Evolutionary conservation across 352 stramenopile species (phyloP), one percentile per base, ranked within the genome.

Genomic region (Thalassiosira mediterranea): DNA sequence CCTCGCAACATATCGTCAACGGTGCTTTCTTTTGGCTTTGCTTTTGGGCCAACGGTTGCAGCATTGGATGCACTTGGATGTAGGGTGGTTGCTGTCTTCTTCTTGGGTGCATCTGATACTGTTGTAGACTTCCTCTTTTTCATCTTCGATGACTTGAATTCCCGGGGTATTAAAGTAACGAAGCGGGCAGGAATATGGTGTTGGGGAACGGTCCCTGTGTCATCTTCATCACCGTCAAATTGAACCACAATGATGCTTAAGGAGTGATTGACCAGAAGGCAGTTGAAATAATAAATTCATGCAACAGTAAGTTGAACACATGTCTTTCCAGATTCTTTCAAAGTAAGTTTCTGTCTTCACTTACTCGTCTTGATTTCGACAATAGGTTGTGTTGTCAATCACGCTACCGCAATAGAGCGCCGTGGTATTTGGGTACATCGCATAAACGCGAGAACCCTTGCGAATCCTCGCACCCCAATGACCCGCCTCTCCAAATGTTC

Each of bases 371-470:
- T 90, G 71, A 26, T 67, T 74, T 64, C 75, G 60, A 66, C 80
- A 90, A 48, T 87, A 91, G 0, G 77, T 90, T 8, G 68, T 86
- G 59, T 74, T 88, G 34, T 91, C 83, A 31, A 86, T 77, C 2
- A 90, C 86, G 23, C 80, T 90, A 32, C 72, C 86, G 31, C 76
- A 58, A 47, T 90, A 90, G 1, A 91, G 42, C 15, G 79, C 79
- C 1, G 76, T 90, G 15, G 86, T 90, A 37, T 85, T 34, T 1
- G 86, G 86, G 74, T 89, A 91, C 72, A 91, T 88, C 25, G 83
- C 81, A 58, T 88, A 90, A 23, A 86, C 68, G 48, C 76, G 57
- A 26, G 31, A 72, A 31, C 64, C 60, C 63, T 80, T 84, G 42
- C 76, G 81, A 51, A 76, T 53, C 19, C 79, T 53, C 26, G 56